These are phyloP conservation scores for Kazachstania martiniae DNA, from an alignment of 805 yeast genomes.

Conservation along the genomic window DNA sequence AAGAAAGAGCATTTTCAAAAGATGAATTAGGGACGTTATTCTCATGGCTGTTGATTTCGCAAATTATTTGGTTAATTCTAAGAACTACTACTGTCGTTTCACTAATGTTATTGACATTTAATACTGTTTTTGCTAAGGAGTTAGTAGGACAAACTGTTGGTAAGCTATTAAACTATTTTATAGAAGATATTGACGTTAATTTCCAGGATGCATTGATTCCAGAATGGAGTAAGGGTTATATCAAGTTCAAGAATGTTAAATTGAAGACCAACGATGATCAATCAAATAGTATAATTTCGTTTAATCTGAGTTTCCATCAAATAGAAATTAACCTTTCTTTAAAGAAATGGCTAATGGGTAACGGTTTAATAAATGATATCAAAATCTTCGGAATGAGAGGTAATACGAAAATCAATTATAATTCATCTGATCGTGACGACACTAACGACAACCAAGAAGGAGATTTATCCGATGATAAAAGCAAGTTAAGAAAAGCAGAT, in stretches of 20 bases:
- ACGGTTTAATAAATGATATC: constrained; percentile 71
- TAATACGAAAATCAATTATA: constrained; percentile 32
- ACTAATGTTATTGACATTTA: constrained; percentile 57
- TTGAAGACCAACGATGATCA: constrained; percentile 35
- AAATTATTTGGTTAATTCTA: constrained; percentile 61
- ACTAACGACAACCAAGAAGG: too few relatives aligned
- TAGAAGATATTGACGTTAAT: constrained; percentile 62
- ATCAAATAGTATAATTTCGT: constrained; percentile 40
- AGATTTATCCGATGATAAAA: too few relatives aligned
- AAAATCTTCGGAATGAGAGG: constrained; percentile 81
- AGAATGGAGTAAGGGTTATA: constrained; percentile 80
- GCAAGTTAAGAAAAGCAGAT: constrained; percentile 18
- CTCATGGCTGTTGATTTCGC: constrained; percentile 85
- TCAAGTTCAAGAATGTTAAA: constrained; percentile 66
- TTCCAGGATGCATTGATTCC: constrained; percentile 89
- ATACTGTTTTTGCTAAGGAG: constrained; percentile 82
- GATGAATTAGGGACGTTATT: constrained; percentile 83
- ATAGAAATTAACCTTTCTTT: constrained; percentile 72
- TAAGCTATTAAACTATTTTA: constrained; percentile 50
- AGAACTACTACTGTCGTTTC: constrained; percentile 92
- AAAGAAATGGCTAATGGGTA: constrained; percentile 76
- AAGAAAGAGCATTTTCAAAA: constrained; percentile 67
- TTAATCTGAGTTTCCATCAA: constrained; percentile 71
- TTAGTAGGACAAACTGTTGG: constrained; percentile 75
- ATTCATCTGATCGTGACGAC: too few relatives aligned